Percentiles rank a stretch among this genome's conserved stretches.
Evolutionary conservation across 2,329 filamentous ascomycete genomes (phyloP).

Genomic region (Alternaria metachromatica): DNA sequence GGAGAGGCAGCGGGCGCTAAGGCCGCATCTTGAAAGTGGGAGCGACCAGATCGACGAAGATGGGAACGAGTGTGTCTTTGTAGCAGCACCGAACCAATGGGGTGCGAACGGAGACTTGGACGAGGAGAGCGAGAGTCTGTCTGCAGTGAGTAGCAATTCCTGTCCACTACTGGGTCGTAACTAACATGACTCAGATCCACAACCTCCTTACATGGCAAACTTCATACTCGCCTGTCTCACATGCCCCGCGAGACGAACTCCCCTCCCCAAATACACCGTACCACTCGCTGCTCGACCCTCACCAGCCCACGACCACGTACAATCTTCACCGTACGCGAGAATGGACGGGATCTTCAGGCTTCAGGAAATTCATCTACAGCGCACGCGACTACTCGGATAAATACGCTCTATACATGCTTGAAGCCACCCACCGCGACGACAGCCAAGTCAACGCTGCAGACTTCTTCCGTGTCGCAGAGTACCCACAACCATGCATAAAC

Average conservation of each 20-base stretch:
- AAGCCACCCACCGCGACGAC: conserved; percentile 41
- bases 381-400: conserved; percentile 47
- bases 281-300: conserved; percentile 43
- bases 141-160: conserved; percentile 34
- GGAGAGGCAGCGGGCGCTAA: conserved; percentile 42
- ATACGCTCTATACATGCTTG: conserved; percentile 46
- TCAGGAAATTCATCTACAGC: conserved; percentile 46
- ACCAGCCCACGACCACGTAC: conserved; percentile 41
- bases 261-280: conserved; percentile 45
- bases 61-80: conserved; percentile 46
- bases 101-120: conserved; percentile 47
- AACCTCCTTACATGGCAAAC: conserved; percentile 47
- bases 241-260: conserved; percentile 41
- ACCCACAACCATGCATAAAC: conserved; percentile 40
- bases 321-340: conserved; percentile 48
- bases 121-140: conserved; percentile 47
- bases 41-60: conserved; percentile 45
- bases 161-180: not conserved
- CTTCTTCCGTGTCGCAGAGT: conserved; percentile 47
- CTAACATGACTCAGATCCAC: conserved; percentile 37
- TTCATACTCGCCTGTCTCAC: conserved; percentile 42
- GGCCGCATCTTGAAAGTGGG: conserved; percentile 47
- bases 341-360: conserved; percentile 43
- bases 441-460: conserved; percentile 44
- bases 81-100: conserved; percentile 48